phyloP scores from a whole-genome alignment of 1,284 basidiomycete species.

The Exobasidium cylindrosporum region DNA sequence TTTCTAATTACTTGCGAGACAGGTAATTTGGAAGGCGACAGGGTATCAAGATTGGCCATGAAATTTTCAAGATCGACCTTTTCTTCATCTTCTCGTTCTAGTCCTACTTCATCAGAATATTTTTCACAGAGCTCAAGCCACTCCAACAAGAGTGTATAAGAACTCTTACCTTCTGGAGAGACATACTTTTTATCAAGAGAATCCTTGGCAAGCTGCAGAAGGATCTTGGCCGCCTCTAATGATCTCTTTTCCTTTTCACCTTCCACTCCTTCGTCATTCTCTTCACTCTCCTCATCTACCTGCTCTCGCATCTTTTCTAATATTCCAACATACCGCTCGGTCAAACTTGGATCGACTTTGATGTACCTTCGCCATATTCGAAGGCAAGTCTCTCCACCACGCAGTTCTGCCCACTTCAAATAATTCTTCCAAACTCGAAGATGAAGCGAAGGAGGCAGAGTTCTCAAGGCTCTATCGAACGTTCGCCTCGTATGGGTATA shows the following conservation, averaged over 20 bases:
- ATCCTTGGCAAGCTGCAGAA: slow-evolving; percentile 77
- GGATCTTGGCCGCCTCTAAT: slow-evolving; percentile 86
- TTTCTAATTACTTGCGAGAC: slow-evolving; percentile 78
- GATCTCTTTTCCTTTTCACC: neutral
- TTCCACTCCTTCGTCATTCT: slow-evolving; percentile 10
- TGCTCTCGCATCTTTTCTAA: slow-evolving; percentile 25
- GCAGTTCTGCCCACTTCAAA: slow-evolving; percentile 85
- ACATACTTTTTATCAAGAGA: slow-evolving; percentile 78
- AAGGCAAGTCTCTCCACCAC: slow-evolving; percentile 79
- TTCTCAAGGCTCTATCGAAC: slow-evolving; percentile 90
- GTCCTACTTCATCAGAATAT: slow-evolving; percentile 85
- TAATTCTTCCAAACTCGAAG: slow-evolving; percentile 89
- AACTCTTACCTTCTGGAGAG: slow-evolving; percentile 89
- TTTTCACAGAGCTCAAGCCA: slow-evolving; percentile 90
- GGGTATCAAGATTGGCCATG: slow-evolving; percentile 69
- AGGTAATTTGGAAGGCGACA: slow-evolving; percentile 72
- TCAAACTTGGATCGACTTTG: slow-evolving; percentile 57
- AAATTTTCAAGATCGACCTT: slow-evolving; percentile 54
- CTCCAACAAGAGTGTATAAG: slow-evolving; percentile 87
- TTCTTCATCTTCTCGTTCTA: slow-evolving; percentile 68
- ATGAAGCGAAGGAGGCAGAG: slow-evolving; percentile 90
- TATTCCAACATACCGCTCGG: slow-evolving; percentile 47
- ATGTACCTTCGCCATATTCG: slow-evolving; percentile 88
- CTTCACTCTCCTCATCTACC: slow-evolving; percentile 25
- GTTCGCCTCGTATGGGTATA: slow-evolving; percentile 87